phyloP scores from a whole-genome alignment of 495 filamentous ascomycete species.

The Cercophora scortea region DNA sequence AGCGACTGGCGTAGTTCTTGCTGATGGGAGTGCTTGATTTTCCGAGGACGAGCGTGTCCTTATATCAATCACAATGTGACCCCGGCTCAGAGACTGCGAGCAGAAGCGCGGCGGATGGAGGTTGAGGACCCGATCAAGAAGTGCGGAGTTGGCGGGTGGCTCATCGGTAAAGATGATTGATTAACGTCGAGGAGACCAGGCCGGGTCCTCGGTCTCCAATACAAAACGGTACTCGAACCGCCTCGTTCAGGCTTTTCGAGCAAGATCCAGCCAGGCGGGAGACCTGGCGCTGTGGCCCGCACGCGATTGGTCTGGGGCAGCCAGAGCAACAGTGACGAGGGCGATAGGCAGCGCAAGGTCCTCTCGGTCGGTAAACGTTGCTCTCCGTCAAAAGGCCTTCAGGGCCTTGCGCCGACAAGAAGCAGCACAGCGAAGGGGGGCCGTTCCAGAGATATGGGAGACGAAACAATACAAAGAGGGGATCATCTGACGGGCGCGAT shows the following conservation, averaged over 20 bases:
- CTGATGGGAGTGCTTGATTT: not conserved
- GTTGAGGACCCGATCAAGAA: not conserved
- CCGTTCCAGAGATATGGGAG: no score
- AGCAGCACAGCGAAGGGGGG: no score
- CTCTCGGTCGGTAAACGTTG: no score
- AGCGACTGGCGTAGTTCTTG: not conserved
- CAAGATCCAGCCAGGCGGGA: not conserved
- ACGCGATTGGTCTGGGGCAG: not conserved
- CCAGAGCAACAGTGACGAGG: no score
- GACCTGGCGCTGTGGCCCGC: not conserved
- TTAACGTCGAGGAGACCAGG: no score
- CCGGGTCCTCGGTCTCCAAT: no score
- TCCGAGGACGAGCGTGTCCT: not conserved
- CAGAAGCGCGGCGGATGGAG: not conserved
- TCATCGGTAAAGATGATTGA: not conserved
- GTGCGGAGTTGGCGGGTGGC: conserved; percentile 1
- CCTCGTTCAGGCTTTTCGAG: not conserved
- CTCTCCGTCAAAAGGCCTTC: no score
- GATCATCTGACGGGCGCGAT: no score
- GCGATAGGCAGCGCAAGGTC: no score
- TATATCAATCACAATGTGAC: not conserved
- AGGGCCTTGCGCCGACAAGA: no score
- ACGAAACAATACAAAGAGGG: no score
- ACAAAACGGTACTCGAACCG: not conserved
- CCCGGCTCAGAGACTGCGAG: no score